phyloP scores from a whole-genome alignment of 1,284 basidiomycete species.

The Leccinum angustisporum region DNA sequence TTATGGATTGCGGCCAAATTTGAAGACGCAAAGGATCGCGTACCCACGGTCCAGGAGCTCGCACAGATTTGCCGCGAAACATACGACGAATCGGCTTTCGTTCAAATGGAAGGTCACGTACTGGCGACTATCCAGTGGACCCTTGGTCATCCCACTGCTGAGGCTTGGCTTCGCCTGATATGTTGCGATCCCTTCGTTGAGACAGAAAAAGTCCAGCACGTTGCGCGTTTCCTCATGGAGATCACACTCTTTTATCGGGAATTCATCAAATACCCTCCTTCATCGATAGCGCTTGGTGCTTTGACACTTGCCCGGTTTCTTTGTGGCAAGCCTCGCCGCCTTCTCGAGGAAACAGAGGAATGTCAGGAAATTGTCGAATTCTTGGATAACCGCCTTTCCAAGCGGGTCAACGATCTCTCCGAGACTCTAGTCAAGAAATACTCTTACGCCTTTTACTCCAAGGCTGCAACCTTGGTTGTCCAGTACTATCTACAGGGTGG shows the following conservation, averaged over 20 bases:
- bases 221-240: conserved; percentile 98
- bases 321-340: conserved; percentile 72
- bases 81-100: conserved; percentile 95
- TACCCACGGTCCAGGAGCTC: conserved; percentile 93
- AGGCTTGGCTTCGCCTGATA: conserved; percentile 90
- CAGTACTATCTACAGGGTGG: conserved; percentile 88
- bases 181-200: conserved; percentile 74
- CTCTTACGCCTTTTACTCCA: conserved; percentile 91
- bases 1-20: conserved; percentile 99
- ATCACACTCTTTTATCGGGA: conserved; percentile 96
- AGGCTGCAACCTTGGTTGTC: conserved; percentile 88
- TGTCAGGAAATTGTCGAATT: conserved; percentile 78
- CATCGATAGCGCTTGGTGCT: conserved; percentile 84
- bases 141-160: conserved; percentile 96
- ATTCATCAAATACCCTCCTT: conserved; percentile 85
- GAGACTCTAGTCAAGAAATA: conserved; percentile 97
- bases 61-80: conserved; percentile 93
- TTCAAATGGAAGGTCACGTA: conserved; percentile 97
- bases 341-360: conserved; percentile 79
- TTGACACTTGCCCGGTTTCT: conserved; percentile 88
- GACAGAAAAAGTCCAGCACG: conserved; percentile 87
- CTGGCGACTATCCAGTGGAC: conserved; percentile 95
- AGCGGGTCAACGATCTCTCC: conserved; percentile 86
- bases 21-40: conserved; percentile 98
- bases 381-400: conserved; percentile 83